Evolutionary conservation across 805 yeast genomes (phyloP).

Genomic region (Isabelozyma pseudorhagii): DNA sequence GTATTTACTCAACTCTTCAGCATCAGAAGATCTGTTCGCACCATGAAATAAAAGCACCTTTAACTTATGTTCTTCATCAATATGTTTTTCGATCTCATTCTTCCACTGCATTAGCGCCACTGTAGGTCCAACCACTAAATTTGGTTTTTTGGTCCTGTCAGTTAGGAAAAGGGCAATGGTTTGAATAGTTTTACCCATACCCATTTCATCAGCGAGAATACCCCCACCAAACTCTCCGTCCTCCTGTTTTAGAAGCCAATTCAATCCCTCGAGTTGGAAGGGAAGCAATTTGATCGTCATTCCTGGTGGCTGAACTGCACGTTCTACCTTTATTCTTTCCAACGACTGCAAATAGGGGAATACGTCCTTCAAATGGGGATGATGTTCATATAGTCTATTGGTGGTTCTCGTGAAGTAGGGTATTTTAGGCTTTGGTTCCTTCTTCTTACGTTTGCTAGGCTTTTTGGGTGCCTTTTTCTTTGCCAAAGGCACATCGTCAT

Average conservation of each 20-base stretch:
- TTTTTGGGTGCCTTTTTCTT: slow-evolving; percentile 18
- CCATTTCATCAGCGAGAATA: slow-evolving; percentile 97
- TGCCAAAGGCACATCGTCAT: slow-evolving; percentile 20
- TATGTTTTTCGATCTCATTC: slow-evolving; percentile 83
- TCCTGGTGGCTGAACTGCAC: slow-evolving; percentile 74
- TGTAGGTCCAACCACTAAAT: slow-evolving; percentile 92
- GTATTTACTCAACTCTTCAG: slow-evolving; percentile 53
- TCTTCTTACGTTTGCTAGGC: slow-evolving; percentile 22
- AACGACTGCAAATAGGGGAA: slow-evolving; percentile 60
- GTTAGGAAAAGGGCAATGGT: slow-evolving; percentile 83
- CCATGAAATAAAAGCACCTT: slow-evolving; percentile 82
- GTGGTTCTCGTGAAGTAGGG: slow-evolving; percentile 73
- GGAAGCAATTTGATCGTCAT: slow-evolving; percentile 76
- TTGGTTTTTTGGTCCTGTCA: slow-evolving; percentile 67
- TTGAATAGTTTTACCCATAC: slow-evolving; percentile 98
- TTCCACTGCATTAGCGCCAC: slow-evolving; percentile 99
- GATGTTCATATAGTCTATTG: slow-evolving; percentile 61
- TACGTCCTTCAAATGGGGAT: slow-evolving; percentile 73
- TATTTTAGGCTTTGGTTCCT: slow-evolving; percentile 51
- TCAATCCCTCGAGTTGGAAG: slow-evolving; percentile 89
- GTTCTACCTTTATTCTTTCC: slow-evolving; percentile 45
- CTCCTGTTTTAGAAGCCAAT: slow-evolving; percentile 87
- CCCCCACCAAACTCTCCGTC: slow-evolving; percentile 81
- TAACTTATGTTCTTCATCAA: slow-evolving; percentile 55
- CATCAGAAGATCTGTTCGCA: slow-evolving; percentile 61